Evolutionary conservation across 106 monocot genomes (phyloP).

Genomic region (Platanthera zijinensis): DNA sequence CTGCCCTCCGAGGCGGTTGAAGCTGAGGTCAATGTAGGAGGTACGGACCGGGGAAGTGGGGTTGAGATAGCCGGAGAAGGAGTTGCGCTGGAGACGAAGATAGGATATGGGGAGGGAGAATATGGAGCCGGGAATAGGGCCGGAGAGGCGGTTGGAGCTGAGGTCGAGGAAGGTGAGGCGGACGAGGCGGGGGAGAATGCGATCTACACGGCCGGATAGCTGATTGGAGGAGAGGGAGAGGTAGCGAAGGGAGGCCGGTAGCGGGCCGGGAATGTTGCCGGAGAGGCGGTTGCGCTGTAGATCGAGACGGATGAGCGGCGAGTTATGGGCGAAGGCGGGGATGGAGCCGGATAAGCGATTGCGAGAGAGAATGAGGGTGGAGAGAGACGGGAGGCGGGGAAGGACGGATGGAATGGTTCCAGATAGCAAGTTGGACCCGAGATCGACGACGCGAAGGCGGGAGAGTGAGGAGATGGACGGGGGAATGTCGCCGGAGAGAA

Average conservation of each 20-base stretch:
- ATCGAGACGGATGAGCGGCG: constrained; percentile 41
- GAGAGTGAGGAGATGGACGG: constrained; percentile 22
- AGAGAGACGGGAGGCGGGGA: constrained; percentile 19
- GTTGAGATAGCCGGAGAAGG: constrained; percentile 23
- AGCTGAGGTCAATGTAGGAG: constrained; percentile 62
- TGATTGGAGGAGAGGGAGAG: constrained; percentile 42
- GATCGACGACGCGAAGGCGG: constrained; percentile 38
- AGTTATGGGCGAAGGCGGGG: constrained; percentile 9
- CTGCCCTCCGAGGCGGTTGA: constrained; percentile 50
- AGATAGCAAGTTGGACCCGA: constrained; percentile 37
- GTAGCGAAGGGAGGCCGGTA: constrained; percentile 29
- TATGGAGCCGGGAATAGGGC: constrained; percentile 30
- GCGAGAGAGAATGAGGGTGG: constrained; percentile 50
- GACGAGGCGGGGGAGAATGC: constrained; percentile 4
- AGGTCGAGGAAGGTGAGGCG: constrained; percentile 37
- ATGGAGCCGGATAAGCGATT: constrained; percentile 41
- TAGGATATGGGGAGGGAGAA: constrained; percentile 28
- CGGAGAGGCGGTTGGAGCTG: constrained; percentile 39
- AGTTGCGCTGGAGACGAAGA: constrained; percentile 41
- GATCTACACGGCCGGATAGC: constrained; percentile 25
- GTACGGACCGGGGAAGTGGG: constrained; percentile 6
- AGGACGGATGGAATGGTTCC: constrained; percentile 29
- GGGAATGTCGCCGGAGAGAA: constrained; percentile 39
- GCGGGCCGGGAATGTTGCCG: constrained; percentile 20
- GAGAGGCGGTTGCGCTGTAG: constrained; percentile 46